Conservation (phyloP, 2,329 filamentous ascomycete species). For the Hypomyces perniciosus region DNA sequence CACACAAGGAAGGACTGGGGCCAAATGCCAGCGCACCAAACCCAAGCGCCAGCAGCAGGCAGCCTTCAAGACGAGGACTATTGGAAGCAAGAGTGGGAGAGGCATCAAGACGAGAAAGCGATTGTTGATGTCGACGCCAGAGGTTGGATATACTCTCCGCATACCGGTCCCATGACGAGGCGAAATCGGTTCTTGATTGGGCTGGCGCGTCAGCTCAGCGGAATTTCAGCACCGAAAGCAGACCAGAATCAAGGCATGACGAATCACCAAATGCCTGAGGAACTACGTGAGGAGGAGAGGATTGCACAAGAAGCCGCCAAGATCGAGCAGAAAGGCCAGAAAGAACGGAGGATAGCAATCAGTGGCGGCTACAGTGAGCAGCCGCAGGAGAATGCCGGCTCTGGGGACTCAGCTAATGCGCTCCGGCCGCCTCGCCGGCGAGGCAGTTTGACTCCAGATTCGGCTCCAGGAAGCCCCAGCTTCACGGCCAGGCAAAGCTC, state of each 20-base stretch:
- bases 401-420: constrained; percentile 13
- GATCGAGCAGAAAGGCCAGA: constrained; percentile 66
- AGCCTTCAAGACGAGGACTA: constrained; percentile 54
- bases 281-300: constrained; percentile 52
- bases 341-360: constrained; percentile 64
- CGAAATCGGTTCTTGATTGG: constrained; percentile 84
- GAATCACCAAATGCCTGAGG: constrained; percentile 35
- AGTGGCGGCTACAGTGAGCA: constrained; percentile 69
- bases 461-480: constrained; percentile 39
- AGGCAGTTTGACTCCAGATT: constrained; percentile 26
- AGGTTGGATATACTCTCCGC: constrained; percentile 90
- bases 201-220: constrained; percentile 79
- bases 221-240: constrained; percentile 64
- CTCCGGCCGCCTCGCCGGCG: not conserved
- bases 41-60: constrained; percentile 40
- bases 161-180: constrained; percentile 75
- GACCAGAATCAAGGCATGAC: constrained; percentile 23
- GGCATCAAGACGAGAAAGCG: constrained; percentile 73
- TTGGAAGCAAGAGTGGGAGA: constrained; percentile 73
- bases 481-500: constrained; percentile 32
- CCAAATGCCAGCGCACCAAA: constrained; percentile 25
- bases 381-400: constrained; percentile 42
- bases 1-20: constrained; percentile 50
- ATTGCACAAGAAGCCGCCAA: constrained; percentile 70
- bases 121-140: constrained; percentile 91